These are phyloP conservation scores for Hypoxylon sp. DNA, from an alignment of 2,329 filamentous ascomycete species.

Conservation along the genomic window DNA sequence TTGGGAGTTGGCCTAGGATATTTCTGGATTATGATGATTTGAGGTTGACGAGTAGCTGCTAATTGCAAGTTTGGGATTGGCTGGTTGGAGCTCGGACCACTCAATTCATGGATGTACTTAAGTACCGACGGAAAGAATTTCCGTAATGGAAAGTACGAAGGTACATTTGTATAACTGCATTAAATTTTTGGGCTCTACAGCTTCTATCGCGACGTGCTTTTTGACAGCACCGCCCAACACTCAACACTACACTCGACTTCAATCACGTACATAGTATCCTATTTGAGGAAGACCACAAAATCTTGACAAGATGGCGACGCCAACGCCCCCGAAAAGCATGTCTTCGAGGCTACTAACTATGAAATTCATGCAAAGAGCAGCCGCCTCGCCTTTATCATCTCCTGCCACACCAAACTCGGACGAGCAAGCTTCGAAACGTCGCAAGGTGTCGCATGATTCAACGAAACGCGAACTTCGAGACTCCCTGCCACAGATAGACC, in stretches of 20 bases:
- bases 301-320: constrained; percentile 59
- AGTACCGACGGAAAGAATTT: too few relatives aligned
- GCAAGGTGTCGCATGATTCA: constrained; percentile 62
- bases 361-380: constrained; percentile 97
- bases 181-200: background rate
- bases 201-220: background rate
- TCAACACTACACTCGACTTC: background rate
- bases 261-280: background rate
- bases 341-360: constrained; percentile 91
- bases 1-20: constrained; percentile 39
- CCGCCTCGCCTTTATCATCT: constrained; percentile 67
- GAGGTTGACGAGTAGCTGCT: constrained; percentile 42
- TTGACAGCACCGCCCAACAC: background rate
- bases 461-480: constrained; percentile 55
- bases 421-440: constrained; percentile 72
- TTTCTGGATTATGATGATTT: constrained; percentile 24
- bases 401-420: constrained; percentile 61
- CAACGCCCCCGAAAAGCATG: constrained; percentile 76
- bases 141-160: too few relatives aligned
- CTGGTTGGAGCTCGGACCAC: constrained; percentile 44
- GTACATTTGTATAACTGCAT: background rate
- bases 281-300: background rate
- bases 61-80: constrained; percentile 34
- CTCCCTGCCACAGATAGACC: constrained; percentile 63
- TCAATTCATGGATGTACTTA: background rate